phyloP scores from a whole-genome alignment of 352 stramenopile genomes.

The Discostella stelligera region DNA sequence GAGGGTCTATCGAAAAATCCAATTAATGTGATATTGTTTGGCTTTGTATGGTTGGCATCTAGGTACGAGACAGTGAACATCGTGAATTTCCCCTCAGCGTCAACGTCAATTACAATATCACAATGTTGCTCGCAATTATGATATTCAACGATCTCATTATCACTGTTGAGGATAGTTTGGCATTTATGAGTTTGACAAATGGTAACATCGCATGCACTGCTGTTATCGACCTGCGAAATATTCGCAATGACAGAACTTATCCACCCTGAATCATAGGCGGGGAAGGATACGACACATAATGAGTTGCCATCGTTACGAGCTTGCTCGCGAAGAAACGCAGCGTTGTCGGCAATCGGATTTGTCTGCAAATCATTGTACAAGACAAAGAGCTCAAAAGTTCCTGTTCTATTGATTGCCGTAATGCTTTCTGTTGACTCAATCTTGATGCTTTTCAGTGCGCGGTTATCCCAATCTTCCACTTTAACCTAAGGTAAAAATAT shows the following conservation, averaged over 20 bases:
- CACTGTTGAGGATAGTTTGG: constrained; percentile 1
- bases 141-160: constrained; percentile 19
- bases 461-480: constrained; percentile 30
- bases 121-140: constrained; percentile 22
- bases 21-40: constrained; percentile 35
- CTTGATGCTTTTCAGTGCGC: constrained; percentile 27
- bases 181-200: constrained; percentile 13
- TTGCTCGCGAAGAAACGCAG: constrained; percentile 14
- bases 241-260: background rate
- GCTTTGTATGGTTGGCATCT: background rate
- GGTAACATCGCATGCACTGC: constrained; percentile 5
- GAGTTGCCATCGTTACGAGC: constrained; percentile 11
- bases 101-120: constrained; percentile 29
- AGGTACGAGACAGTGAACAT: constrained; percentile 29
- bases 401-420: constrained; percentile 8
- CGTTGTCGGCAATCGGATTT: constrained; percentile 42
- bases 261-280: background rate
- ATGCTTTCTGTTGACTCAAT: constrained; percentile 7
- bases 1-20: constrained; percentile 31
- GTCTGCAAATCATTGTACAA: constrained; percentile 21
- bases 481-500: constrained; percentile 7
- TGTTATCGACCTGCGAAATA: background rate
- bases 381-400: constrained; percentile 40
- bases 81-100: constrained; percentile 22
- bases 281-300: constrained; percentile 26